A percentile compares a stretch with the other conserved stretches of the same genome.
Evolutionary conservation across 73 alveolate species (phyloP).

Genomic region (Tetrahymena malaccensis): DNA sequence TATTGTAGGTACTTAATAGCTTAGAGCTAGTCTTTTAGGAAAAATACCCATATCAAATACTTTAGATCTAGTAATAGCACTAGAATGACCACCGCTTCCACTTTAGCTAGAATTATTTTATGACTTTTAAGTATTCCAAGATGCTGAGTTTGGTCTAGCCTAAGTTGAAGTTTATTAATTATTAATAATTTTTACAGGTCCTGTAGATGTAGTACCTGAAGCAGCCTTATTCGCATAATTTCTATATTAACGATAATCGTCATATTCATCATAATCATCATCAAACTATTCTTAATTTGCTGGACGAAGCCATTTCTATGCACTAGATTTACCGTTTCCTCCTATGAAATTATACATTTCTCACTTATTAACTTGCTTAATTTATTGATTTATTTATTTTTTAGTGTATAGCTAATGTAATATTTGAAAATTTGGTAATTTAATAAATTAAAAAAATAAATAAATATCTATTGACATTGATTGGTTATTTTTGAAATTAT

Average conservation of each 20-base stretch:
- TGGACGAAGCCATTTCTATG: background rate
- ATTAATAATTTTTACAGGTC: background rate
- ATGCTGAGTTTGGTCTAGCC: background rate
- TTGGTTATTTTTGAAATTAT: background rate
- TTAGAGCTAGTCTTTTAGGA: background rate
- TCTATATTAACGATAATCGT: background rate
- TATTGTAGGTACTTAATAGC: background rate
- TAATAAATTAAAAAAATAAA: no score
- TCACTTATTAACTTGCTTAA: no score
- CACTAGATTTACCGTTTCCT: background rate
- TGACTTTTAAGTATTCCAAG: background rate
- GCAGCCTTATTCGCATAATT: background rate
- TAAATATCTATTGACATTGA: background rate
- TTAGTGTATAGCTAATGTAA: background rate
- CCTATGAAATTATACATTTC: background rate
- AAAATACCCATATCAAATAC: background rate
- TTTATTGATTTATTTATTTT: background rate
- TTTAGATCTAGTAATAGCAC: background rate
- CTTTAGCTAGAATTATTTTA: background rate
- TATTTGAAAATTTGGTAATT: background rate
- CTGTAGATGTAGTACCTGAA: background rate
- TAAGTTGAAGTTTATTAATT: background rate
- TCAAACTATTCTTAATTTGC: background rate
- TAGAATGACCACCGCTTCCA: background rate
- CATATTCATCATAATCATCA: background rate